phyloP scores from a whole-genome alignment of 2,329 filamentous ascomycete genomes.

The Plenodomus lindquistii region DNA sequence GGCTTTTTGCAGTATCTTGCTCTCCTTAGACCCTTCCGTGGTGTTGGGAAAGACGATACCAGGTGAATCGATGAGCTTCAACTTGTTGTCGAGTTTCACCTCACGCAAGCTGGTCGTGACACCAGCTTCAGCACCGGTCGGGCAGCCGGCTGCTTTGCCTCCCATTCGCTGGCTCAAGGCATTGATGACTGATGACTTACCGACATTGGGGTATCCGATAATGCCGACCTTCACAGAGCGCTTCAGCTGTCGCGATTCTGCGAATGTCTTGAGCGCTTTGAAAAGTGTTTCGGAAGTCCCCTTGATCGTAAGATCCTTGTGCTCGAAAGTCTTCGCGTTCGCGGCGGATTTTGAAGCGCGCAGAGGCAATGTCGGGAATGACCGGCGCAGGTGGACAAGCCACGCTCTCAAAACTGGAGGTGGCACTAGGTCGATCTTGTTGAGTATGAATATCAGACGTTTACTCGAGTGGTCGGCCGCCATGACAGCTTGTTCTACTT shows the following conservation, averaged over 20 bases:
- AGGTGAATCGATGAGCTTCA: conserved; percentile 90
- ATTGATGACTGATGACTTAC: conserved; percentile 96
- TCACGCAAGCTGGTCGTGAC: conserved; percentile 86
- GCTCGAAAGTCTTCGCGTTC: conserved; percentile 89
- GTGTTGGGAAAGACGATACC: conserved; percentile 88
- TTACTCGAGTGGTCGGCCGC: conserved; percentile 82
- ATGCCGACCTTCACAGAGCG: conserved; percentile 88
- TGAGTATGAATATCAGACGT: conserved; percentile 85
- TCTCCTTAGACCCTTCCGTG: conserved; percentile 50
- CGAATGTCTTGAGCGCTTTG: conserved; percentile 86
- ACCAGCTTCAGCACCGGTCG: conserved; percentile 86
- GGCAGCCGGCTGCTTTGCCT: conserved; percentile 72
- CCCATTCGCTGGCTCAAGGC: conserved; percentile 79
- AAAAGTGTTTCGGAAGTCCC: conserved; percentile 84
- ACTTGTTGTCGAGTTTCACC: conserved; percentile 92
- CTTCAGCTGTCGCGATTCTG: conserved; percentile 81
- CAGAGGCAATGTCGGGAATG: conserved; percentile 88
- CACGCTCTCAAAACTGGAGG: conserved; percentile 80
- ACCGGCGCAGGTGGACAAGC: conserved; percentile 81
- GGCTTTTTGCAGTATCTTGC: conserved; percentile 72
- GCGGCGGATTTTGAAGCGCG: conserved; percentile 80
- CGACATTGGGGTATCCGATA: conserved; percentile 94
- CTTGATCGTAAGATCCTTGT: conserved; percentile 84
- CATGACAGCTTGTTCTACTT: conserved; percentile 90
- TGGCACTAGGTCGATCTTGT: conserved; percentile 94